Percentiles rank a stretch among this genome's conserved stretches.
phyloP scores from a whole-genome alignment of 495 filamentous ascomycete species.

The Neurospora africana region DNA sequence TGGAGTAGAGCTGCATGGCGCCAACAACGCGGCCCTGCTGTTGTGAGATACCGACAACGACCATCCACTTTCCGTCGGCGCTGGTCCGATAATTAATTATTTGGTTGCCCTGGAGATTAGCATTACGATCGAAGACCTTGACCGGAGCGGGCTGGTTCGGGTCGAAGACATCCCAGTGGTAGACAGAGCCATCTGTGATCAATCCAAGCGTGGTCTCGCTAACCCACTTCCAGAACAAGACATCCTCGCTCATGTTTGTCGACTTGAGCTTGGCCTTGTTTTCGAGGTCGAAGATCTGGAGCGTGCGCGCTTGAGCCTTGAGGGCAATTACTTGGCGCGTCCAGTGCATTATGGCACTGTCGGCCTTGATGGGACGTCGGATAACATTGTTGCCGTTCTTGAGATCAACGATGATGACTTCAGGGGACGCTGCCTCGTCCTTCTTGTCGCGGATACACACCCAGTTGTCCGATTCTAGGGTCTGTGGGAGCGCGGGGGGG shows the following conservation, averaged over 20 bases:
- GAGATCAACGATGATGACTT: constrained; percentile 94
- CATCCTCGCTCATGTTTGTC: constrained; percentile 88
- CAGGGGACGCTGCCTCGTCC: constrained; percentile 65
- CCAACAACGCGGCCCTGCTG: constrained; percentile 88
- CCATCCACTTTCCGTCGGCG: constrained; percentile 95
- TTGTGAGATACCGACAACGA: constrained; percentile 89
- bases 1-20: constrained; percentile 93
- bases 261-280: constrained; percentile 91
- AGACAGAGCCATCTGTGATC: constrained; percentile 81
- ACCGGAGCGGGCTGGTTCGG: constrained; percentile 62
- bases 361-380: constrained; percentile 91
- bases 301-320: constrained; percentile 79
- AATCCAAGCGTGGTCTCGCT: constrained; percentile 77
- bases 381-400: constrained; percentile 91
- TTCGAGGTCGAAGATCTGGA: constrained; percentile 94
- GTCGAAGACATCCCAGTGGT: constrained; percentile 95
- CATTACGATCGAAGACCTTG: constrained; percentile 87
- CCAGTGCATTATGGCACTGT: constrained; percentile 99
- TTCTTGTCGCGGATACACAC: constrained; percentile 92
- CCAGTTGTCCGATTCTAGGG: constrained; percentile 91
- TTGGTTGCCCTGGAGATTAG: constrained; percentile 86
- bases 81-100: constrained; percentile 99
- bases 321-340: constrained; percentile 89
- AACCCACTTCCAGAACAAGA: constrained; percentile 99
- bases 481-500: constrained; percentile 40